Percentiles rank a stretch among this genome's conserved stretches.
These are phyloP conservation scores for Phytophthora tubulina DNA, from an alignment of 352 stramenopile genomes.

Conservation along the genomic window DNA sequence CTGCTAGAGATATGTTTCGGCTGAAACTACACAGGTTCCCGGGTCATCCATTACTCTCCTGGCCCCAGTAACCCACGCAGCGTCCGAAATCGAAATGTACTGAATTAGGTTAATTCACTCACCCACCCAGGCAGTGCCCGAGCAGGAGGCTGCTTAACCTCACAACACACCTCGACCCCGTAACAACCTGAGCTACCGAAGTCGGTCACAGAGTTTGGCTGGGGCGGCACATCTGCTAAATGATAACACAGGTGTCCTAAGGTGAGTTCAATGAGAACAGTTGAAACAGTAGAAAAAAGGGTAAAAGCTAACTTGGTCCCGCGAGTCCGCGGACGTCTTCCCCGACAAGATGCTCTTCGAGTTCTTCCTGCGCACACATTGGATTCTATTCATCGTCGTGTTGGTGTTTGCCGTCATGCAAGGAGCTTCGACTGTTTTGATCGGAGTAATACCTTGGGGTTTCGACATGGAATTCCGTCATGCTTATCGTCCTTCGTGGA, in stretches of 20 bases:
- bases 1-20: too few species aligned
- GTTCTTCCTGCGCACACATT: conserved; percentile 61
- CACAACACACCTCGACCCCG: too few species aligned
- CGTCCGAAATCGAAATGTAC: too few species aligned
- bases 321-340: too few species aligned
- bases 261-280: conserved; percentile 35
- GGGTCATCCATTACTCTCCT: too few species aligned
- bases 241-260: conserved; percentile 36
- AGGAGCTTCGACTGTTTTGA: conserved; percentile 39
- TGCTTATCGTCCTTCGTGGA: conserved; percentile 23
- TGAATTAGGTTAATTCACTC: too few species aligned
- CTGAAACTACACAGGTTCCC: too few species aligned
- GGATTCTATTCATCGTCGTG: conserved; percentile 60
- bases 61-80: too few species aligned
- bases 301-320: neutral
- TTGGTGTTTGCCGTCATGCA: conserved; percentile 57
- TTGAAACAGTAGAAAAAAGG: conserved; percentile 29
- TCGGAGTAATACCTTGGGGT: conserved; percentile 44
- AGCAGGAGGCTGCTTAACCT: too few species aligned
- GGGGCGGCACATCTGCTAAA: conserved; percentile 32
- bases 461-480: conserved; percentile 53
- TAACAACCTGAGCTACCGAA: too few species aligned
- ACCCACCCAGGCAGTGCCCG: too few species aligned
- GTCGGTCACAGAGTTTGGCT: conserved; percentile 12
- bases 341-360: conserved; percentile 40